phyloP scores from a whole-genome alignment of 768 basidiomycete genomes.

The Auriscalpium orientale region DNA sequence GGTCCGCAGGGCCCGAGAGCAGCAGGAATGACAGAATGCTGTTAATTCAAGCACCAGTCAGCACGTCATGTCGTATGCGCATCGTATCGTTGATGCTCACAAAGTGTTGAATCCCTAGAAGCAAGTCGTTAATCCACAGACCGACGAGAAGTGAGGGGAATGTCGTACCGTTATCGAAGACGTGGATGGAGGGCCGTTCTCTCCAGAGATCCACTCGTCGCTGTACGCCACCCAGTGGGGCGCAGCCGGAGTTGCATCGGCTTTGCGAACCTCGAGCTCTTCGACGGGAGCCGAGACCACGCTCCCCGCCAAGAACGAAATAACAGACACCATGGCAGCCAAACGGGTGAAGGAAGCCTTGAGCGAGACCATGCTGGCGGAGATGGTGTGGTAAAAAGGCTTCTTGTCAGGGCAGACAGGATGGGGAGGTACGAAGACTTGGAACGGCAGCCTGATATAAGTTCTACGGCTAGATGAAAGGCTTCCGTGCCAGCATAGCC shows the following conservation, averaged over 20 bases:
- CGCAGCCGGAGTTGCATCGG: slow-evolving; percentile 16
- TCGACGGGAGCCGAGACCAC: not conserved
- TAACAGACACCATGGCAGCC: not conserved
- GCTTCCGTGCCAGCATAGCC: too few species aligned
- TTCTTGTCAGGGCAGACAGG: not conserved
- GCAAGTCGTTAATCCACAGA: not conserved
- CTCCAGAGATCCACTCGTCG: slow-evolving; percentile 29
- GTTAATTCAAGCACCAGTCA: not conserved
- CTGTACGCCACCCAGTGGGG: slow-evolving; percentile 35
- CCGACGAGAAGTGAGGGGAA: not conserved
- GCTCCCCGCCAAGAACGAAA: not conserved
- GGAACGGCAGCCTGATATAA: too few species aligned
- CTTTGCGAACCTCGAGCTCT: not conserved
- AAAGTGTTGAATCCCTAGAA: slow-evolving; percentile 30
- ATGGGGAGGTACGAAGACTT: too few species aligned
- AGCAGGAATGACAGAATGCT: slow-evolving; percentile 38
- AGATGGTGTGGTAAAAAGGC: not conserved
- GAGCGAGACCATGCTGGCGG: slow-evolving; percentile 1
- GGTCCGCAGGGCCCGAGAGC: slow-evolving; percentile 33
- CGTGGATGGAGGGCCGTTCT: slow-evolving; percentile 29
- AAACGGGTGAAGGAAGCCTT: not conserved
- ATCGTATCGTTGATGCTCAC: slow-evolving; percentile 12
- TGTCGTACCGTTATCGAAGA: slow-evolving; percentile 24
- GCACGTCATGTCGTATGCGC: not conserved
- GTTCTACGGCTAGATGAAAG: too few species aligned